Conservation (phyloP, 2,329 filamentous ascomycete genomes). For the Curvularia eragrostidis region DNA sequence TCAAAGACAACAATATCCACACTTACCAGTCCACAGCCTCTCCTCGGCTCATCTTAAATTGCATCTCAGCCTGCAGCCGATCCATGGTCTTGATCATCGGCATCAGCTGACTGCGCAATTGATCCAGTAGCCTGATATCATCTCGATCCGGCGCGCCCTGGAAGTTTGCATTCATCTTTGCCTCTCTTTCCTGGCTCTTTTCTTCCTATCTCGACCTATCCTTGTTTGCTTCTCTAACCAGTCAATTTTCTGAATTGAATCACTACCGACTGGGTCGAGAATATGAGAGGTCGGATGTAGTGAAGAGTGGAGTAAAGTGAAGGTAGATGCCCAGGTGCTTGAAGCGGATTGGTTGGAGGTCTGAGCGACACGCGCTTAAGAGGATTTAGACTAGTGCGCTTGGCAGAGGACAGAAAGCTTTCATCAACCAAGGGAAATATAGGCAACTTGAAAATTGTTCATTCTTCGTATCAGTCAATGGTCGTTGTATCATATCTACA, state of each 20-base stretch:
- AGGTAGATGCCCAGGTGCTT: conserved; percentile 3
- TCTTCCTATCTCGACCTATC: neutral
- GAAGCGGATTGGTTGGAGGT: conserved; percentile 10
- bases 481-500: conserved; percentile 23
- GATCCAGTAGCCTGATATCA: conserved; percentile 31
- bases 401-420: neutral
- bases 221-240: neutral
- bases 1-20: neutral
- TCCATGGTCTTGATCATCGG: conserved; percentile 37
- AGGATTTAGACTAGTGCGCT: neutral
- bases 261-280: neutral
- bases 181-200: conserved; percentile 8
- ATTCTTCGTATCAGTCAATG: conserved; percentile 17
- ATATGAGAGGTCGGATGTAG: neutral
- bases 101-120: conserved; percentile 33
- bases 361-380: conserved; percentile 1
- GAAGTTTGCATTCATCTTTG: conserved; percentile 37
- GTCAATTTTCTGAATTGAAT: neutral
- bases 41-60: conserved; percentile 23
- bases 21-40: conserved; percentile 34
- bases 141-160: conserved; percentile 32
- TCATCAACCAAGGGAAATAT: neutral
- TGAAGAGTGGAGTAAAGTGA: neutral
- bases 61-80: conserved; percentile 32
- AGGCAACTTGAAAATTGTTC: conserved; percentile 7